Evolutionary conservation across 2,329 filamentous ascomycete genomes (phyloP).

Genomic region (Fusarium staphyleae): DNA sequence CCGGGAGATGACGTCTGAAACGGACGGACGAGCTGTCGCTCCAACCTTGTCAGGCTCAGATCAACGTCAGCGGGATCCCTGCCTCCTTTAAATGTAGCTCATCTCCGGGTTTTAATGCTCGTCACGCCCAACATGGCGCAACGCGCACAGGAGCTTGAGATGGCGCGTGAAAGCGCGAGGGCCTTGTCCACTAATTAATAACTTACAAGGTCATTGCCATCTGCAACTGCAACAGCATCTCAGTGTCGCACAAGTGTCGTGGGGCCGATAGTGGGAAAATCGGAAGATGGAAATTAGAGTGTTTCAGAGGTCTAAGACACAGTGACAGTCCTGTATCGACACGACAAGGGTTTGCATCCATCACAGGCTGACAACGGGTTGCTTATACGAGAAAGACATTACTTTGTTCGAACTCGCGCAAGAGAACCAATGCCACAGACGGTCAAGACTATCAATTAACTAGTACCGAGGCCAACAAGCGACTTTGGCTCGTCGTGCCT

Average conservation of each 20-base stretch:
- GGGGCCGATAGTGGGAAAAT: slow-evolving; percentile 12
- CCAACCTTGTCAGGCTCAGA: slow-evolving; percentile 40
- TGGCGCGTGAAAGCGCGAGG: background rate
- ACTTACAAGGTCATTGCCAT: too few species aligned
- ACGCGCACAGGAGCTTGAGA: slow-evolving; percentile 1
- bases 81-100: slow-evolving; percentile 33
- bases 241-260: slow-evolving; percentile 1
- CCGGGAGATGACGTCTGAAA: slow-evolving; percentile 42
- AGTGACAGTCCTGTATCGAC: slow-evolving; percentile 26
- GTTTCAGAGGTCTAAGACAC: slow-evolving; percentile 33
- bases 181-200: background rate
- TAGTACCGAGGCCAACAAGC: slow-evolving; percentile 8
- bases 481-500: slow-evolving; percentile 13
- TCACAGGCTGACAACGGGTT: background rate
- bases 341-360: background rate
- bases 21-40: slow-evolving; percentile 18
- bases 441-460: too few species aligned
- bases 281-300: slow-evolving; percentile 32
- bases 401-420: background rate
- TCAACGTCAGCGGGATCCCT: slow-evolving; percentile 42
- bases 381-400: background rate
- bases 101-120: slow-evolving; percentile 41
- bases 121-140: slow-evolving; percentile 11
- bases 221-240: background rate
- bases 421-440: too few species aligned